Conservation (phyloP, 768 basidiomycete species). For the Russula sp. region DNA sequence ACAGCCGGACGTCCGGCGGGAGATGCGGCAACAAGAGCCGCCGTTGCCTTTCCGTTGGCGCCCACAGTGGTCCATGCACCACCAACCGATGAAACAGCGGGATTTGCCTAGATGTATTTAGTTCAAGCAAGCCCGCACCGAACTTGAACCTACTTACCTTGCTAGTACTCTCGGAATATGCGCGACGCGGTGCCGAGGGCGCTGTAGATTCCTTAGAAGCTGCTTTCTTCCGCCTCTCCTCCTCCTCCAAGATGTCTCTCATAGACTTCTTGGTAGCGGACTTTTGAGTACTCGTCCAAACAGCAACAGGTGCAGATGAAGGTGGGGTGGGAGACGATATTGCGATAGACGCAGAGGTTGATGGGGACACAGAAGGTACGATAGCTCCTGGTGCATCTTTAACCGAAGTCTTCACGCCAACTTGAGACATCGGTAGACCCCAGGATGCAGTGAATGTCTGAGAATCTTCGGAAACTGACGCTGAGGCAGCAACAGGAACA, state of each 20-base stretch:
- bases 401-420: slow-evolving; percentile 33
- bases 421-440: slow-evolving; percentile 83
- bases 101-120: slow-evolving; percentile 7
- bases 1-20: slow-evolving; percentile 32
- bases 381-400: slow-evolving; percentile 31
- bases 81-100: slow-evolving; percentile 29
- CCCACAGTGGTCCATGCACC: slow-evolving; percentile 87
- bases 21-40: slow-evolving; percentile 30
- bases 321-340: slow-evolving; percentile 24
- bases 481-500: slow-evolving; percentile 38
- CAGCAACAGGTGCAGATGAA: slow-evolving; percentile 35
- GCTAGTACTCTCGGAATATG: slow-evolving; percentile 70
- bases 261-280: slow-evolving; percentile 75
- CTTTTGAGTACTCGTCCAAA: slow-evolving; percentile 67
- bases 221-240: slow-evolving; percentile 74
- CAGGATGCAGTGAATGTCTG: slow-evolving; percentile 68
- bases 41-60: slow-evolving; percentile 53
- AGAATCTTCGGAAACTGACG: slow-evolving; percentile 43
- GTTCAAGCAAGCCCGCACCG: slow-evolving; percentile 4
- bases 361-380: slow-evolving; percentile 38
- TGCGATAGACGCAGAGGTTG: slow-evolving; percentile 29
- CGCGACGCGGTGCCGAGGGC: slow-evolving; percentile 52
- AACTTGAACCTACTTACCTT: slow-evolving; percentile 41
- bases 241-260: slow-evolving; percentile 99
- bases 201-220: slow-evolving; percentile 39